These are phyloP conservation scores for Neckera pumila DNA, from an alignment of 225 moss, liverwort and hornwort genomes.

Conservation along the genomic window DNA sequence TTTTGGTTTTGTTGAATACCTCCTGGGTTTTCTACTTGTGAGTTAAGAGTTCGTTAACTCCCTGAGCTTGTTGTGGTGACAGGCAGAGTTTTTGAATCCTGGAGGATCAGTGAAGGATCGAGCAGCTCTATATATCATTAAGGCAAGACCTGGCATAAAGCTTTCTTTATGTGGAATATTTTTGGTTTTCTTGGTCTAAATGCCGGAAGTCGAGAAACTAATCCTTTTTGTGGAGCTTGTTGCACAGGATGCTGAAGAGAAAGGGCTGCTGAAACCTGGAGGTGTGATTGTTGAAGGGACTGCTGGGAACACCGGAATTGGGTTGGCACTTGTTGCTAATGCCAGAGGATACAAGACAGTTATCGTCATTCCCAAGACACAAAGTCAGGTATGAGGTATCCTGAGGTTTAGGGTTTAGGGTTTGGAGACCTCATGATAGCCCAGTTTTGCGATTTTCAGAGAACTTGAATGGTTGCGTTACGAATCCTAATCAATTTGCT, in stretches of 20 bases:
- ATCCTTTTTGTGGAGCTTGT: not conserved
- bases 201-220: not conserved
- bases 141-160: conserved; percentile 9
- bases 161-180: not conserved
- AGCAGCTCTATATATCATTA: conserved; percentile 84
- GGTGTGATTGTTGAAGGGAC: conserved; percentile 94
- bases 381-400: conserved; percentile 49
- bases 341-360: conserved; percentile 87
- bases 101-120: conserved; percentile 97
- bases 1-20: not conserved
- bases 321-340: conserved; percentile 80
- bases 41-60: not conserved
- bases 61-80: not conserved
- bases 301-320: conserved; percentile 93
- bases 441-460: not conserved
- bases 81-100: conserved; percentile 91
- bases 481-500: not conserved
- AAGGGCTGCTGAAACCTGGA: conserved; percentile 78
- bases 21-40: not conserved
- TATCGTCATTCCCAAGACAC: conserved; percentile 83
- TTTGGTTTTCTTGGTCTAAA: not conserved
- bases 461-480: not conserved
- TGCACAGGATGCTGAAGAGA: conserved; percentile 80
- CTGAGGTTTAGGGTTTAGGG: not conserved
- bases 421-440: not conserved